These are phyloP conservation scores for Linanthus parryae DNA, from an alignment of 148 eudicot species.

Conservation along the genomic window DNA sequence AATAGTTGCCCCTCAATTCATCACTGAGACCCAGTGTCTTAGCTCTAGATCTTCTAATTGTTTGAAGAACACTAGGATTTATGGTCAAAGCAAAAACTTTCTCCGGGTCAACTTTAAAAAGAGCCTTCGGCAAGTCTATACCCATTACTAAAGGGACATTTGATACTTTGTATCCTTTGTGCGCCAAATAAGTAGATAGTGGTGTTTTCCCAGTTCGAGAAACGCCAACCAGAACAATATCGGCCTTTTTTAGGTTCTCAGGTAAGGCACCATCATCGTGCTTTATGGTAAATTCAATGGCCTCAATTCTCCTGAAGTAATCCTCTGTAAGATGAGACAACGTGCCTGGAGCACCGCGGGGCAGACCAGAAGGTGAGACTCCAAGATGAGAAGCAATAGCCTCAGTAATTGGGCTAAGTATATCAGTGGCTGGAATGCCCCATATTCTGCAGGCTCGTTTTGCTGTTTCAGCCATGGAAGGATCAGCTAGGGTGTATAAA, in stretches of 20 bases:
- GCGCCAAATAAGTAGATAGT: constrained; percentile 78
- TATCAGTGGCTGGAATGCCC: constrained; percentile 63
- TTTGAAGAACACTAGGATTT: constrained; percentile 59
- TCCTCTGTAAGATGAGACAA: constrained; percentile 51
- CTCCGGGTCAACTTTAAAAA: constrained; percentile 65
- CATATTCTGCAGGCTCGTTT: constrained; percentile 70
- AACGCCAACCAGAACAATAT: constrained; percentile 78
- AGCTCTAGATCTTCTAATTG: constrained; percentile 72
- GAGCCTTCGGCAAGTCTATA: constrained; percentile 42
- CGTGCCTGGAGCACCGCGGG: constrained; percentile 88
- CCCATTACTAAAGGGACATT: constrained; percentile 87
- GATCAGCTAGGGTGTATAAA: constrained; percentile 84
- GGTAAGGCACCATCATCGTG: constrained; percentile 98
- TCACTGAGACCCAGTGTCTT: constrained; percentile 68
- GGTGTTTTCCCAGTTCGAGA: constrained; percentile 96
- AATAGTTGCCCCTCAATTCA: constrained; percentile 44
- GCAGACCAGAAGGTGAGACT: constrained; percentile 79
- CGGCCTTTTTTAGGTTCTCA: constrained; percentile 60
- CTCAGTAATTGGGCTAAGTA: constrained; percentile 77
- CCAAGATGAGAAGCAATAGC: constrained; percentile 79
- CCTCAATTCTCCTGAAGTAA: constrained; percentile 85
- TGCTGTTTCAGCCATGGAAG: constrained; percentile 74
- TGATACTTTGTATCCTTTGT: constrained; percentile 90
- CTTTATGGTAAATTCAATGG: constrained; percentile 89
- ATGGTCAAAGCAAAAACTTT: constrained; percentile 86